phyloP scores from a whole-genome alignment of 2,329 filamentous ascomycete species.

The Colletotrichum magnum region DNA sequence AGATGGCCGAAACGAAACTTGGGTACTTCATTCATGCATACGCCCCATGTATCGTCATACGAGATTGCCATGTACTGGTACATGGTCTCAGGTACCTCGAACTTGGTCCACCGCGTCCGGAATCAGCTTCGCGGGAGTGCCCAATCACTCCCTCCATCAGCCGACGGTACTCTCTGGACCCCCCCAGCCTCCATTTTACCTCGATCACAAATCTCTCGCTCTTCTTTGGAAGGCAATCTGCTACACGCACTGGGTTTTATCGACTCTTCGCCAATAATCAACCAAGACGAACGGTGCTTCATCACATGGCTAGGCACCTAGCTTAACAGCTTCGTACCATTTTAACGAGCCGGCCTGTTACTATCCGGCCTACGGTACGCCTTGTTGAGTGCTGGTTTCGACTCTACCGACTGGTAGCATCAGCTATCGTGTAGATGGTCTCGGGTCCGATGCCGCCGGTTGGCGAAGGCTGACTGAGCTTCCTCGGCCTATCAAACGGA shows the following conservation, averaged over 20 bases:
- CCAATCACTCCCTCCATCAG: slow-evolving; percentile 36
- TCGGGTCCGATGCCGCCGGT: no score
- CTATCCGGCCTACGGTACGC: no score
- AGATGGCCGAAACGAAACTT: slow-evolving; percentile 30
- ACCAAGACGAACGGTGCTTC: no score
- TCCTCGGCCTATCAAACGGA: no score
- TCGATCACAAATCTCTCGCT: neutral
- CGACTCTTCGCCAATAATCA: no score
- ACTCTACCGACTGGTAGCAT: no score
- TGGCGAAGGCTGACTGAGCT: no score
- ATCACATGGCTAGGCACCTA: no score
- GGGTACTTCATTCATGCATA: slow-evolving; percentile 49
- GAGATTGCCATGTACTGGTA: slow-evolving; percentile 46
- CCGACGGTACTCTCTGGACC: slow-evolving; percentile 25
- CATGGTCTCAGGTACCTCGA: slow-evolving; percentile 42
- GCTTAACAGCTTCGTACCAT: no score
- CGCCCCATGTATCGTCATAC: slow-evolving; percentile 47
- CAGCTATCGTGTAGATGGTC: no score
- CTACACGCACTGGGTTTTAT: slow-evolving; percentile 1
- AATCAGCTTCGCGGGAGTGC: slow-evolving; percentile 26
- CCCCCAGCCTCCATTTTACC: slow-evolving; percentile 18
- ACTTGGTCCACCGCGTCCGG: slow-evolving; percentile 30
- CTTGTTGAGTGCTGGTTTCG: no score
- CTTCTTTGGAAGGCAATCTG: neutral
- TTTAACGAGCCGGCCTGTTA: no score